Conservation (phyloP, 2,329 filamentous ascomycete species). For the Aspergillus aculeatinus region DNA sequence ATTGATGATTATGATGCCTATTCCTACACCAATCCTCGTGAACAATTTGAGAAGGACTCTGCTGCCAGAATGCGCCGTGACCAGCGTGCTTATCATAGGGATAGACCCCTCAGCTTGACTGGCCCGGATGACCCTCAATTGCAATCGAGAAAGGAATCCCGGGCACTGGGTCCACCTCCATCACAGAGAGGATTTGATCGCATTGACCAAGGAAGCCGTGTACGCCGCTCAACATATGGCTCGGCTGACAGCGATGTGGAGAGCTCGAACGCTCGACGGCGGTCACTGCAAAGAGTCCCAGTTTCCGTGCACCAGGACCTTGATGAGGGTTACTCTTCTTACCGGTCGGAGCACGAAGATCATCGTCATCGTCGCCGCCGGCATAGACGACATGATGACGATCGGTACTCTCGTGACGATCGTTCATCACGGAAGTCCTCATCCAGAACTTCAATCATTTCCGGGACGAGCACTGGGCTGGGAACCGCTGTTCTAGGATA, state of each 20-base stretch:
- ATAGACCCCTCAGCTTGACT: constrained; percentile 42
- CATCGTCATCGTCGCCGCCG: constrained; percentile 42
- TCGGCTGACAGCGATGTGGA: constrained; percentile 34
- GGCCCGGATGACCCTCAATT: constrained; percentile 36
- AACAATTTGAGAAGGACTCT: constrained; percentile 49
- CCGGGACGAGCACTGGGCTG: constrained; percentile 29
- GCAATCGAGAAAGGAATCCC: constrained; percentile 26
- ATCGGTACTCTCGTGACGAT: constrained; percentile 22
- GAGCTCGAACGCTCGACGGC: constrained; percentile 35
- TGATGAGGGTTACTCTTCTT: constrained; percentile 44
- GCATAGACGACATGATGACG: constrained; percentile 24
- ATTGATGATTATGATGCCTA: constrained; percentile 46
- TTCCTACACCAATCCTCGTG: constrained; percentile 49
- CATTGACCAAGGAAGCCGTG: constrained; percentile 30
- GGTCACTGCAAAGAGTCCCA: constrained; percentile 44
- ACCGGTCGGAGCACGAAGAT: constrained; percentile 47
- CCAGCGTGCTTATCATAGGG: constrained; percentile 23
- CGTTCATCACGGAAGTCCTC: constrained; percentile 19
- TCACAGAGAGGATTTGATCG: constrained; percentile 40
- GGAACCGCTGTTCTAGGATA: constrained; percentile 40
- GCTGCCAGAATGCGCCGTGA: constrained; percentile 36
- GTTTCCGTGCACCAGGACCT: constrained; percentile 50
- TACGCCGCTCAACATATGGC: constrained; percentile 24
- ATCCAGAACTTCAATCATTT: constrained; percentile 16
- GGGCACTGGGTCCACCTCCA: constrained; percentile 38